Evolutionary conservation across 108 stramenopile genomes (phyloP).

Genomic region (Skeletonema potamos): DNA sequence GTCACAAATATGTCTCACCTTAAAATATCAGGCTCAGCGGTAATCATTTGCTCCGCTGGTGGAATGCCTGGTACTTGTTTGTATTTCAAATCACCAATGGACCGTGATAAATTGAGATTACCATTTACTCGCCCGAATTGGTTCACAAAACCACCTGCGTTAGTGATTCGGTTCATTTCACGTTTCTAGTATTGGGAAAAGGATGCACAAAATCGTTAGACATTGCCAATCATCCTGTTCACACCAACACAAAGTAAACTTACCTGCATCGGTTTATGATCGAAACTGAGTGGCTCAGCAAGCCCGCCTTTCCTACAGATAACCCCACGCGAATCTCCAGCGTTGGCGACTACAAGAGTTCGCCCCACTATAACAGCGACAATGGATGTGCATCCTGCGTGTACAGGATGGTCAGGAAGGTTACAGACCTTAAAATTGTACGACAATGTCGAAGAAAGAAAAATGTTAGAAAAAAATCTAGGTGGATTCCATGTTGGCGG

Average conservation of each 20-base stretch:
- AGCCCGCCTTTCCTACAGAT: conserved; percentile 71
- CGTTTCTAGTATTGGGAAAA: conserved; percentile 15
- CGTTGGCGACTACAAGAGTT: conserved; percentile 88
- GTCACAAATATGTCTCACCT: conserved; percentile 45
- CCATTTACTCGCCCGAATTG: conserved; percentile 96
- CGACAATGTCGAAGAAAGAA: background rate
- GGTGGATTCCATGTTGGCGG: background rate
- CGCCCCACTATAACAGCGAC: conserved; percentile 83
- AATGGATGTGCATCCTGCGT: conserved; percentile 94
- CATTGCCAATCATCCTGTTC: background rate
- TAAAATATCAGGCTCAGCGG: conserved; percentile 89
- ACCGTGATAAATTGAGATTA: conserved; percentile 91
- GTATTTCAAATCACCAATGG: conserved; percentile 97
- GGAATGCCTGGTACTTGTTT: conserved; percentile 83
- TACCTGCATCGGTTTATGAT: conserved; percentile 87
- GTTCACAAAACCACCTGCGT: conserved; percentile 93
- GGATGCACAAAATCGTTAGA: background rate
- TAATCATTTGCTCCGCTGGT: conserved; percentile 86
- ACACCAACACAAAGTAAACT: conserved; percentile 1
- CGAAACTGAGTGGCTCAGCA: conserved; percentile 74
- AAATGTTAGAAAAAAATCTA: background rate
- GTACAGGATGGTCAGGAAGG: conserved; percentile 92
- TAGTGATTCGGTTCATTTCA: conserved; percentile 82
- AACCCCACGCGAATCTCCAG: conserved; percentile 91
- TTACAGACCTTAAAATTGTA: conserved; percentile 57